Base-by-base conservation (phyloP, 177 flowering plant species). In the Vitis hybrid region DNA sequence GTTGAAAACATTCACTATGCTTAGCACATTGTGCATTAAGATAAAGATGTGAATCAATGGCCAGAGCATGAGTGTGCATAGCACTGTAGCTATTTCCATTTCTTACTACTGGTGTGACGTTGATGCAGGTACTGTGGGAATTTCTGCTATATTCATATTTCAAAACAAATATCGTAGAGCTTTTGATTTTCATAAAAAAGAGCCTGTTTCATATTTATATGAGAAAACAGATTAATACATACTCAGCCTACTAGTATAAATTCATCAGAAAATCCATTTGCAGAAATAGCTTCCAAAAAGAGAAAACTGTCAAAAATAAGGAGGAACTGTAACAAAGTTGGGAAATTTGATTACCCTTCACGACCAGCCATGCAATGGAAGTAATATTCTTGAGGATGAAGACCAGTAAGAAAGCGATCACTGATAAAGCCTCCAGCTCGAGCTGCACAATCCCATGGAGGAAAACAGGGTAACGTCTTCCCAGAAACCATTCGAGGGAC, bases 321-420 rank as follows among this genome's bases (percentile, higher is more conserved):
- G 34, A 50, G 19, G 8, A 19, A 51, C 2, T 39, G 3, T 32
- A 15, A 64, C 39, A 52, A 56, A 62, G 19, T 17, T 52, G 67
- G 30, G 60, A 58, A 78, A 7, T 51, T 60, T 30, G 2, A 4
- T 11, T 88, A 95, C 99, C 99, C 99, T 79, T 96, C 99, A 74
- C 99, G 97, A 21, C 99, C 99, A 80, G 98, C 98, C 99, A 96
- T 96, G 87, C 99, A 96, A 77, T 96, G 99, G 69, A 93, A 96
- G 75, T 96, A 96, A 78, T 90, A 96, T 64, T 96, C 99, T 72
- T 93, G 97, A 64, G 98, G 98, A 15, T 91, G 92, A 73, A 95
- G 97, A 70, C 98, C 99, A 60, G 88, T 83, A 30, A 95, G 87
- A 79, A 90, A 95, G 57, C 96, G 90, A 75, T 96, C 98, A 81